Evolutionary conservation across 2,329 filamentous ascomycete species (phyloP).

Genomic region (Xylariales sp.): DNA sequence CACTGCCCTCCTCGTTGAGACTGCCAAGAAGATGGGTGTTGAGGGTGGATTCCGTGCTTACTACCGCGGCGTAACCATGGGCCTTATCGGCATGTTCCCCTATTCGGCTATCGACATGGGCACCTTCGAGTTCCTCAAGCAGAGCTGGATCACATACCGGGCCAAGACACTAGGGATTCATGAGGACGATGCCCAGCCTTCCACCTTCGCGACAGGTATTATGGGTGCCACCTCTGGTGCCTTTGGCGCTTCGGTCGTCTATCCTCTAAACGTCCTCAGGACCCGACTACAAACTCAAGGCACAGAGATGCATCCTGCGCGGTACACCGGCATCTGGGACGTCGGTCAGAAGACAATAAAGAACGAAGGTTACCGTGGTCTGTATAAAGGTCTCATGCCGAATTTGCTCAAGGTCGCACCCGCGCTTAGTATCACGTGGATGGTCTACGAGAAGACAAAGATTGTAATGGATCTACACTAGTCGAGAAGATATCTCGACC

Average conservation of each 20-base stretch:
- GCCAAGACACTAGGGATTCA: slow-evolving; percentile 65
- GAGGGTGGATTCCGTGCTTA: slow-evolving; percentile 70
- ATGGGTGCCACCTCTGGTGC: slow-evolving; percentile 91
- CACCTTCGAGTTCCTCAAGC: slow-evolving; percentile 91
- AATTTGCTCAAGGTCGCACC: slow-evolving; percentile 96
- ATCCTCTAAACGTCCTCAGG: slow-evolving; percentile 88
- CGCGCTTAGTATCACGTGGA: slow-evolving; percentile 90
- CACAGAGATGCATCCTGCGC: slow-evolving; percentile 82
- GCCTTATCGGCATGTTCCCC: slow-evolving; percentile 92
- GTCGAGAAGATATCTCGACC: too few relatives aligned
- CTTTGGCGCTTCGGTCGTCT: slow-evolving; percentile 88
- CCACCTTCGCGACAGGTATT: slow-evolving; percentile 77
- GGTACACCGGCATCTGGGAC: slow-evolving; percentile 87
- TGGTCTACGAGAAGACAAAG: slow-evolving; percentile 90
- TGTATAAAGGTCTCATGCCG: slow-evolving; percentile 93
- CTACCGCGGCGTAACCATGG: slow-evolving; percentile 91
- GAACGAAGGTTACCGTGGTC: slow-evolving; percentile 75
- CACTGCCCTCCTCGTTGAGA: slow-evolving; percentile 75
- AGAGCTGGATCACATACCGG: slow-evolving; percentile 63
- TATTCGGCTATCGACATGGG: slow-evolving; percentile 96
- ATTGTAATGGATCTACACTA: slow-evolving; percentile 27
- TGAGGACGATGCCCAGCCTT: slow-evolving; percentile 77
- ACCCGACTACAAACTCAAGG: slow-evolving; percentile 93
- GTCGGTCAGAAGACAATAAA: slow-evolving; percentile 78
- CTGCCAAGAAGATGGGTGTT: slow-evolving; percentile 80